phyloP scores from a whole-genome alignment of 1,284 basidiomycete species.

The Irpex sp. region DNA sequence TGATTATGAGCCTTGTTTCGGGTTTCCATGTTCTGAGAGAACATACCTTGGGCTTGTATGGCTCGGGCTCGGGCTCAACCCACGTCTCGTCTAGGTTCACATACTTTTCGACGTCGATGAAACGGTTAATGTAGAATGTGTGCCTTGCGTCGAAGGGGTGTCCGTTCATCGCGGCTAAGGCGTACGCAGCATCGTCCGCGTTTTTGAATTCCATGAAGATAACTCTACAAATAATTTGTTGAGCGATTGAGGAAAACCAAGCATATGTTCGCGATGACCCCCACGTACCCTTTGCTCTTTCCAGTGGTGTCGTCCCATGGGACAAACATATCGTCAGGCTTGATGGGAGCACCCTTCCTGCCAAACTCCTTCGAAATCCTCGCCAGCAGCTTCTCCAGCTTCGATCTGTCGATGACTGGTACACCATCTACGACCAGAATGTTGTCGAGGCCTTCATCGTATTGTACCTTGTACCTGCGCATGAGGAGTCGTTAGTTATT shows the following conservation, averaged over 20 bases:
- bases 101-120: slow-evolving; percentile 90
- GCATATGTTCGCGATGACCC: too few species aligned
- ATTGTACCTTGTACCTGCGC: slow-evolving; percentile 73
- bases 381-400: slow-evolving; percentile 72
- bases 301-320: slow-evolving; percentile 80
- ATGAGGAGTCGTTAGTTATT: not conserved
- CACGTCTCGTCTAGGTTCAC: slow-evolving; percentile 82
- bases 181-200: slow-evolving; percentile 78
- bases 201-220: slow-evolving; percentile 88
- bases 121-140: slow-evolving; percentile 87
- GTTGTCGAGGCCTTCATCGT: slow-evolving; percentile 84
- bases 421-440: slow-evolving; percentile 85
- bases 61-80: slow-evolving; percentile 74
- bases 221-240: not conserved
- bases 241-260: too few species aligned
- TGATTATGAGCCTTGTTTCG: not conserved
- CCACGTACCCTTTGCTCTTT: slow-evolving; percentile 82
- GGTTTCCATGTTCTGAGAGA: not conserved
- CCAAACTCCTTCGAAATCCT: slow-evolving; percentile 84
- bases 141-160: slow-evolving; percentile 92
- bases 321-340: slow-evolving; percentile 73
- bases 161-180: slow-evolving; percentile 79
- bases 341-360: slow-evolving; percentile 75
- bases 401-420: slow-evolving; percentile 81
- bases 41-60: slow-evolving; percentile 78